Evolutionary conservation across 2,329 filamentous ascomycete species (phyloP).

Genomic region (Fusarium mangiferae): DNA sequence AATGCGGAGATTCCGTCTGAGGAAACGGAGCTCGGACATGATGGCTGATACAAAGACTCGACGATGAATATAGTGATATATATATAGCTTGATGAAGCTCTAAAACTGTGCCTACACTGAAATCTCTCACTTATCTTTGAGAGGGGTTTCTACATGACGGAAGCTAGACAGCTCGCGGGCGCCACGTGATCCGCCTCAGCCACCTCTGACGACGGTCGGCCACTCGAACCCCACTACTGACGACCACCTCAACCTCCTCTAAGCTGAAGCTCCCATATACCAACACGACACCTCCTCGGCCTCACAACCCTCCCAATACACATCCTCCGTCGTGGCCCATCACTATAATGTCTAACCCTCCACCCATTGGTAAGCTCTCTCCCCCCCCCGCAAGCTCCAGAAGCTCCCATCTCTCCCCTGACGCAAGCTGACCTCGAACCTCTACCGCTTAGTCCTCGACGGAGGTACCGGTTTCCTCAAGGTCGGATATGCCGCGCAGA

Average conservation of each 20-base stretch:
- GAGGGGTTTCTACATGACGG: conserved; percentile 22
- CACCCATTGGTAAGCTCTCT: conserved; percentile 63
- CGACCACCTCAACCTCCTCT: conserved; percentile 46
- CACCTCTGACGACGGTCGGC: conserved; percentile 51
- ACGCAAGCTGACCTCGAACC: conserved; percentile 38
- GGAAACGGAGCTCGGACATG: conserved; percentile 38
- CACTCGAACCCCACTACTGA: conserved; percentile 50
- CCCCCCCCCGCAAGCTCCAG: conserved; percentile 21
- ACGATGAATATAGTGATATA: no score
- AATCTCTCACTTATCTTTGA: not conserved
- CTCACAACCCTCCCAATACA: conserved; percentile 24
- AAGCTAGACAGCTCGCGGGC: conserved; percentile 21
- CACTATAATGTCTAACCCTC: conserved; percentile 60
- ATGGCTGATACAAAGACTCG: not conserved
- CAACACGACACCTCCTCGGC: conserved; percentile 38
- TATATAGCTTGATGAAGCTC: not conserved
- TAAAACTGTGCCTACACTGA: not conserved
- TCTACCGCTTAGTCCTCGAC: conserved; percentile 81
- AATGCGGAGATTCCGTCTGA: conserved; percentile 53
- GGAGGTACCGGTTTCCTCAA: conserved; percentile 99
- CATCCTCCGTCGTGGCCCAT: conserved; percentile 31
- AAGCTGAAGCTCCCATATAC: conserved; percentile 43
- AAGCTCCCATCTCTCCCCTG: conserved; percentile 24
- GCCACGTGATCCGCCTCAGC: conserved; percentile 53
- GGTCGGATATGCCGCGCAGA: conserved; percentile 98